Conservation (phyloP, 257 asterid genomes). For the Solanum megistacrolobum region DNA sequence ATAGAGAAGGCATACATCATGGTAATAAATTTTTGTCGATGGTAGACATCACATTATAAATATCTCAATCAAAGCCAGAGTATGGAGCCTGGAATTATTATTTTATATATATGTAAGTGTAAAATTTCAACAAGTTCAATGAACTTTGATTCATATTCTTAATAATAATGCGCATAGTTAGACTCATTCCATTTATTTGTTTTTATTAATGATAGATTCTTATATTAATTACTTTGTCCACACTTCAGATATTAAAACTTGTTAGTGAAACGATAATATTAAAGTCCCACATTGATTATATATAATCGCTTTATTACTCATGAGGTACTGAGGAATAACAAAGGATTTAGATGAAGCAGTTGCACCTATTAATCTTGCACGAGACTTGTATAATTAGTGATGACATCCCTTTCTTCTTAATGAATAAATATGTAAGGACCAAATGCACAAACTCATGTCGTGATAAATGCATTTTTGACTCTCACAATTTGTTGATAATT, state of each 20-base stretch:
- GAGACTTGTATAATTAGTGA: not conserved
- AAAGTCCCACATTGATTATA: not conserved
- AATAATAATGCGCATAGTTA: not conserved
- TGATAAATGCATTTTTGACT: not conserved
- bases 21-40: not conserved
- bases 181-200: not conserved
- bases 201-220: not conserved
- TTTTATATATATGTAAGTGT: too few relatives aligned
- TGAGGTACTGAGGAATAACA: not conserved
- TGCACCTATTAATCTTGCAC: not conserved
- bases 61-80: not conserved
- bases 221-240: not conserved
- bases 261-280: not conserved
- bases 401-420: not conserved
- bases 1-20: not conserved
- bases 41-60: not conserved
- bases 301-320: not conserved
- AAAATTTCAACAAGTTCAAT: not conserved
- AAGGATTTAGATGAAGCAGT: not conserved
- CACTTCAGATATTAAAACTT: not conserved
- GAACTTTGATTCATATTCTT: not conserved
- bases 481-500: not conserved
- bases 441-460: not conserved
- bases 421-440: not conserved
- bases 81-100: not conserved